These are phyloP conservation scores for Sinapis alba DNA, from an alignment of 441 rosid species.

Conservation along the genomic window DNA sequence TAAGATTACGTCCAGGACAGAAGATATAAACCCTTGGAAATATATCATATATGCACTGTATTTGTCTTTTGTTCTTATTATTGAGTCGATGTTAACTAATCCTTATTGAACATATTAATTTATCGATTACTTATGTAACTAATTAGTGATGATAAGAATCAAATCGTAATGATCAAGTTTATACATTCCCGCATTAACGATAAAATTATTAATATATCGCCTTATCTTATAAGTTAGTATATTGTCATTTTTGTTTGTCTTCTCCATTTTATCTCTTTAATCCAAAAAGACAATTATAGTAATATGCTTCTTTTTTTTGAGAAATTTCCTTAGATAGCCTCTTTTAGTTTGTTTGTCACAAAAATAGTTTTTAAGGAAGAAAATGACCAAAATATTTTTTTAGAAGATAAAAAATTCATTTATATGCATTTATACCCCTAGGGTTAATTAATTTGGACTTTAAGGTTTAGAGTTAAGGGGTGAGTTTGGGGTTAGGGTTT, in stretches of 20 bases:
- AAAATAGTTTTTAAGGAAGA: too few species aligned
- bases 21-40: background rate
- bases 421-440: too few species aligned
- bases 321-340: too few species aligned
- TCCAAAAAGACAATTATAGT: background rate
- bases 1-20: background rate
- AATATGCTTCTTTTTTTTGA: slow-evolving; percentile 28
- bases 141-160: slow-evolving; percentile 15
- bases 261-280: slow-evolving; percentile 2
- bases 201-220: background rate
- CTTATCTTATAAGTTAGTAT: background rate
- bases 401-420: too few species aligned
- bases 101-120: background rate
- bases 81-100: background rate
- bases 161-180: background rate
- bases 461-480: too few species aligned
- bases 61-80: background rate
- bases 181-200: slow-evolving; percentile 6
- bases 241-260: slow-evolving; percentile 11
- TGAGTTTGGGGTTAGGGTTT: too few species aligned
- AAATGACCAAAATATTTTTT: too few species aligned
- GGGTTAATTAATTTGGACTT: too few species aligned
- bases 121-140: background rate
- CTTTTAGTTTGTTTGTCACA: too few species aligned
- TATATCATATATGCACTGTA: background rate